These are phyloP conservation scores for Pilatotrama ljubarskyi DNA, from an alignment of 768 basidiomycete genomes.

Conservation along the genomic window DNA sequence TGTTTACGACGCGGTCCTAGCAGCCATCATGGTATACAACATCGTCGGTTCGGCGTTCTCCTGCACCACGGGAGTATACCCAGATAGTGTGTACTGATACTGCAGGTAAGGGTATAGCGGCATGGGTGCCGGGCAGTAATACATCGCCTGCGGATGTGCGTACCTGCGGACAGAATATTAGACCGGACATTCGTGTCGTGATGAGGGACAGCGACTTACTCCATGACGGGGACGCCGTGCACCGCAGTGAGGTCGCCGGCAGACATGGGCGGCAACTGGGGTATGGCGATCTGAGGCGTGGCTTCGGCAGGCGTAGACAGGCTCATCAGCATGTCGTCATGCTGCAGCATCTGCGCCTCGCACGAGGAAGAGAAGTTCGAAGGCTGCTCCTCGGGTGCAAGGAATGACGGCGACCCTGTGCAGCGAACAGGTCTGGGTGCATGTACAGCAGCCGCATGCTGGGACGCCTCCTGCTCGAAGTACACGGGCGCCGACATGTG, in stretches of 20 bases:
- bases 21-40: conserved; percentile 13
- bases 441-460: conserved; percentile 12
- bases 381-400: conserved; percentile 3
- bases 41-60: conserved; percentile 9
- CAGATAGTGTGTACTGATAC: conserved; percentile 8
- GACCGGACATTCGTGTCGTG: not conserved
- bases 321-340: conserved; percentile 16
- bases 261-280: conserved; percentile 17
- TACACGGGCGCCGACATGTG: not conserved
- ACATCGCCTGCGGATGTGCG: conserved; percentile 8
- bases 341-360: conserved; percentile 5
- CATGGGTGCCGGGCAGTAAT: not conserved
- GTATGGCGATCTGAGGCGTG: conserved; percentile 17
- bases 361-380: not conserved
- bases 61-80: conserved; percentile 2
- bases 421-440: conserved; percentile 19
- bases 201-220: not conserved
- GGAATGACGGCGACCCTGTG: conserved; percentile 19
- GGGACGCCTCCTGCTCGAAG: not conserved
- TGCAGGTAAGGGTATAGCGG: conserved; percentile 15
- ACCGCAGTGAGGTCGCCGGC: conserved; percentile 1
- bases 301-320: not conserved
- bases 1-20: conserved; percentile 11
- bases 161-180: not conserved
- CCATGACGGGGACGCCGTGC: conserved; percentile 2